These are phyloP conservation scores for Haplosporangium sp. DNA, from an alignment of 371 early-diverging fungal genomes.

Conservation along the genomic window DNA sequence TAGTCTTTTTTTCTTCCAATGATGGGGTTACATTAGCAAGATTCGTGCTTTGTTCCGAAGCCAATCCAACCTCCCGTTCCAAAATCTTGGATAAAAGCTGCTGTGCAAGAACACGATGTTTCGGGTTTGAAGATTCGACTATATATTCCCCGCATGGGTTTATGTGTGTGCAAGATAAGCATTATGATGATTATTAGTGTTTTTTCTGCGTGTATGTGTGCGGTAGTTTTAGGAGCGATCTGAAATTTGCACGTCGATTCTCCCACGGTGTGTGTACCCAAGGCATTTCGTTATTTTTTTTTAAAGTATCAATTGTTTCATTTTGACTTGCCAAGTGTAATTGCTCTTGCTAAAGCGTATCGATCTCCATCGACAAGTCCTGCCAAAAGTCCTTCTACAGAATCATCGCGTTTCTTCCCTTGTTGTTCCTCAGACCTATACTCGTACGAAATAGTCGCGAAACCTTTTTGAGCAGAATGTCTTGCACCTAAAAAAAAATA, in stretches of 20 bases:
- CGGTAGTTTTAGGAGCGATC: background rate
- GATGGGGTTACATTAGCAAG: slow-evolving; percentile 21
- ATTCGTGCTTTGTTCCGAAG: slow-evolving; percentile 26
- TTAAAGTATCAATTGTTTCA: too few relatives aligned
- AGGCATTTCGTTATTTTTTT: background rate
- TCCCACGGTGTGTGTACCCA: slow-evolving; percentile 11
- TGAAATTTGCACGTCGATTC: background rate
- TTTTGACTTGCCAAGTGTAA: slow-evolving; percentile 66
- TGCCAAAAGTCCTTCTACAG: slow-evolving; percentile 43
- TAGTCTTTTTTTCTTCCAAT: background rate
- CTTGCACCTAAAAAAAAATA: background rate
- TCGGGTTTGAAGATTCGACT: slow-evolving; percentile 74
- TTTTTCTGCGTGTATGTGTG: too few relatives aligned
- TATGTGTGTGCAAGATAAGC: too few relatives aligned
- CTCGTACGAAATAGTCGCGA: background rate
- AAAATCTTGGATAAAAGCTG: slow-evolving; percentile 65
- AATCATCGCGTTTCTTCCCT: slow-evolving; percentile 33
- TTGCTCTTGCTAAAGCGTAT: slow-evolving; percentile 67
- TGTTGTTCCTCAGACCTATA: background rate
- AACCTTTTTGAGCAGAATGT: background rate
- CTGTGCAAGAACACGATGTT: slow-evolving; percentile 66
- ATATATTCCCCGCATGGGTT: background rate
- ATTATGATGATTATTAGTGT: background rate
- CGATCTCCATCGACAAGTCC: slow-evolving; percentile 56
- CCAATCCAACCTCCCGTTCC: slow-evolving; percentile 34